These are phyloP conservation scores for Osmanthus fragrans DNA, from an alignment of 257 asterid genomes.

Conservation along the genomic window DNA sequence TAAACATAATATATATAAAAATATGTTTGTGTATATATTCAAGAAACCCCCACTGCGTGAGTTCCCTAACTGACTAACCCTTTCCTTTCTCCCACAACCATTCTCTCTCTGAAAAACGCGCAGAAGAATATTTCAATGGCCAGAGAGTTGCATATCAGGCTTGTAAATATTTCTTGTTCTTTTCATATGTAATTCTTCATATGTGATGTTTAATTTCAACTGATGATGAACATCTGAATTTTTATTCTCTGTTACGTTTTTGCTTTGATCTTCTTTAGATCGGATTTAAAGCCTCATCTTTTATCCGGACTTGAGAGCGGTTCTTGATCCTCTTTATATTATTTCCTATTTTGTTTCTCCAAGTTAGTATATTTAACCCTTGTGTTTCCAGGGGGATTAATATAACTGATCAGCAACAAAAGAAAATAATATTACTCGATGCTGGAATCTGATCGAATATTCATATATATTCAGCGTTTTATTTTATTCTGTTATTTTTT, in stretches of 20 bases:
- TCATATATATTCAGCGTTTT: background rate
- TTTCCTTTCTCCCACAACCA: conserved; percentile 7
- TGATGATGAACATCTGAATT: too few species aligned
- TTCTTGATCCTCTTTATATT: background rate
- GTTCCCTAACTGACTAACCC: conserved; percentile 7
- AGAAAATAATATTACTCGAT: too few species aligned
- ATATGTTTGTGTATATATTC: conserved; percentile 15
- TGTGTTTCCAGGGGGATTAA: too few species aligned
- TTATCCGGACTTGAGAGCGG: background rate
- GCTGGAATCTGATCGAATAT: conserved; percentile 7
- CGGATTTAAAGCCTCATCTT: background rate
- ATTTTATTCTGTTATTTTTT: background rate
- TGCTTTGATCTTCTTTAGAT: background rate
- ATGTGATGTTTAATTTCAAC: too few species aligned
- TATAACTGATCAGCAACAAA: too few species aligned
- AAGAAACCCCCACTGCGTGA: conserved; percentile 23
- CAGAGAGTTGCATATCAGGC: background rate
- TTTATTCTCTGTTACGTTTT: background rate
- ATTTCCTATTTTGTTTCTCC: background rate
- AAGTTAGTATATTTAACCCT: background rate
- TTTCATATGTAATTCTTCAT: too few species aligned
- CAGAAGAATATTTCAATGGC: background rate
- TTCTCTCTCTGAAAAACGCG: background rate
- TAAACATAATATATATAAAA: too few species aligned
- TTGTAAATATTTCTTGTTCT: background rate